These are phyloP conservation scores for Fomitiporia mediterranea DNA, from an alignment of 1,284 basidiomycete species.

Conservation along the genomic window DNA sequence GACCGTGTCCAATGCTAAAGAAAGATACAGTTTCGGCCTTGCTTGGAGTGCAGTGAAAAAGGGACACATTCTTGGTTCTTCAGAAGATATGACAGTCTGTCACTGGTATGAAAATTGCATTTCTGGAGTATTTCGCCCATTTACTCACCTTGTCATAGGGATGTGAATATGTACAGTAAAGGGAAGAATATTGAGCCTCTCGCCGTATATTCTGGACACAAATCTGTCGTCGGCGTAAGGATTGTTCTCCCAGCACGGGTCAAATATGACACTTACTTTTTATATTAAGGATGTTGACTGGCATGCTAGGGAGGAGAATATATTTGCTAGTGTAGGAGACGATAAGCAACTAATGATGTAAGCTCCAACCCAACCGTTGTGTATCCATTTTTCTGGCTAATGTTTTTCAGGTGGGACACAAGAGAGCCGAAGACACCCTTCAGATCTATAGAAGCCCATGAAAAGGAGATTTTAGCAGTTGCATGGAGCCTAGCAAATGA, in stretches of 20 bases:
- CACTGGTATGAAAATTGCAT: conserved; percentile 60
- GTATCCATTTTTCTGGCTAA: conserved; percentile 16
- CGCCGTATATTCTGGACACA: conserved; percentile 82
- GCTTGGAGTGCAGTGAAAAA: conserved; percentile 84
- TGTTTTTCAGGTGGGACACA: conserved; percentile 81
- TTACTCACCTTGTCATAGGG: conserved; percentile 51
- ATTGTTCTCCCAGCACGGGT: not conserved
- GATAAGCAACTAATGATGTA: conserved; percentile 93
- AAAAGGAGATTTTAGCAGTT: conserved; percentile 87
- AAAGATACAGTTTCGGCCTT: conserved; percentile 71
- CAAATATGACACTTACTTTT: conserved; percentile 14
- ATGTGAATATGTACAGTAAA: conserved; percentile 88
- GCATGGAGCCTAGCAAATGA: conserved; percentile 85
- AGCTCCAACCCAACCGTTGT: no score
- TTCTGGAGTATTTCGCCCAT: conserved; percentile 6
- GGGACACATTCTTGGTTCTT: conserved; percentile 89
- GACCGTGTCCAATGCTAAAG: conserved; percentile 16
- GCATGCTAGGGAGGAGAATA: conserved; percentile 80
- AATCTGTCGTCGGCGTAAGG: conserved; percentile 83
- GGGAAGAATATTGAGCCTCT: conserved; percentile 78
- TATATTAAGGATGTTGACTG: conserved; percentile 87
- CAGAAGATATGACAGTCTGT: conserved; percentile 95
- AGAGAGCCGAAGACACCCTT: conserved; percentile 67
- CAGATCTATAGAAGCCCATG: conserved; percentile 80
- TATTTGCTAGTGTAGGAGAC: conserved; percentile 97